Evolutionary conservation across 164 flowering plant genomes (phyloP).

Genomic region (Euptelea pleiosperma): DNA sequence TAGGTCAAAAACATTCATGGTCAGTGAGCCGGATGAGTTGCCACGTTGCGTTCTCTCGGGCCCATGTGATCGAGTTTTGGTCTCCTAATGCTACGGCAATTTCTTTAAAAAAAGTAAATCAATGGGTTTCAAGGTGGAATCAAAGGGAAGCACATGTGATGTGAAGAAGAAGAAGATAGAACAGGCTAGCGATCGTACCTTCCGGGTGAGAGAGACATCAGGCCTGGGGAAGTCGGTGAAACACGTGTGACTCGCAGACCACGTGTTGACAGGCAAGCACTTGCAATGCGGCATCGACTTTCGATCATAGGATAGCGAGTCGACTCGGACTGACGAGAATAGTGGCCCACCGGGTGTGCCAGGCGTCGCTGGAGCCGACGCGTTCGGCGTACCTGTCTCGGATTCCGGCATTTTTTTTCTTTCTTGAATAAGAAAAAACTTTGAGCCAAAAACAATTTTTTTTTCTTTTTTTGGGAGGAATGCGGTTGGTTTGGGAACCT

Average conservation of each 20-base stretch:
- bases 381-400: slow-evolving; percentile 43
- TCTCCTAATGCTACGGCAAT: no score
- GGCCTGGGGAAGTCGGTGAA: slow-evolving; percentile 65
- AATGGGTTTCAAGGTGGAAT: no score
- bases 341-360: slow-evolving; percentile 76
- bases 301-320: slow-evolving; percentile 76
- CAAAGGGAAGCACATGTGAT: no score
- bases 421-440: background rate
- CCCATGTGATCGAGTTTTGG: no score
- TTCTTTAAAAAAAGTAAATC: no score
- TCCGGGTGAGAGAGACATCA: slow-evolving; percentile 75
- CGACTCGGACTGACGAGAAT: slow-evolving; percentile 53
- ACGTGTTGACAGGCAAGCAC: slow-evolving; percentile 56
- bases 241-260: slow-evolving; percentile 50
- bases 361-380: slow-evolving; percentile 72
- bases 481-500: background rate
- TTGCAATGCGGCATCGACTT: slow-evolving; percentile 79
- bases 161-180: no score
- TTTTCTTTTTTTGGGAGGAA: slow-evolving; percentile 16
- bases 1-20: no score
- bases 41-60: no score
- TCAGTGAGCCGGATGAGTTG: no score
- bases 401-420: slow-evolving; percentile 38
- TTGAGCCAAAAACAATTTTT: slow-evolving; percentile 10
- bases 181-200: slow-evolving; percentile 44